Conservation (phyloP, 495 filamentous ascomycete genomes). For the Lophium mytilinum region DNA sequence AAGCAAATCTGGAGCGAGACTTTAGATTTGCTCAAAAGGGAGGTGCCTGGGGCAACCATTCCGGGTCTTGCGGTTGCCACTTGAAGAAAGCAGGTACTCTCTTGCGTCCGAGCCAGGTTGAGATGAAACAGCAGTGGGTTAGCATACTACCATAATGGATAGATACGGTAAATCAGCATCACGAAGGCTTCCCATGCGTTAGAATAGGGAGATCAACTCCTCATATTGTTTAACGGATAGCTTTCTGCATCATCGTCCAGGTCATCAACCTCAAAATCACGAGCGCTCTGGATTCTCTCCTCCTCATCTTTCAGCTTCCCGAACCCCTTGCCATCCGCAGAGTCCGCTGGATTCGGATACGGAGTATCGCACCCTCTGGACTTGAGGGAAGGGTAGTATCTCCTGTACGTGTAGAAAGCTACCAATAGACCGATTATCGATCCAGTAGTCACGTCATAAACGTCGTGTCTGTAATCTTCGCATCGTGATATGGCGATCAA, state of each 20-base stretch:
- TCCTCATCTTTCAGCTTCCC: conserved; percentile 22
- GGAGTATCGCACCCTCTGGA: conserved; percentile 46
- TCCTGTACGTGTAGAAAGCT: conserved; percentile 74
- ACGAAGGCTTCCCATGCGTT: too few relatives aligned
- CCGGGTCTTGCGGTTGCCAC: too few relatives aligned
- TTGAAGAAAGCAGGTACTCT: too few relatives aligned
- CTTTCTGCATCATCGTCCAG: conserved; percentile 19
- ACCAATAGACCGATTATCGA: conserved; percentile 63
- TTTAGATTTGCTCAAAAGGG: neutral
- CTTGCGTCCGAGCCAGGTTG: too few relatives aligned
- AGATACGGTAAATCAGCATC: too few relatives aligned
- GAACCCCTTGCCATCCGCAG: conserved; percentile 4
- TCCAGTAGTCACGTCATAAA: conserved; percentile 80
- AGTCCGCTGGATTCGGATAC: conserved; percentile 35
- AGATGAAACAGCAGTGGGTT: too few relatives aligned
- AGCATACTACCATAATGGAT: too few relatives aligned
- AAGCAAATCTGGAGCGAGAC: conserved; percentile 9
- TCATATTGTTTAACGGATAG: conserved; percentile 7
- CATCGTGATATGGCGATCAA: conserved; percentile 86
- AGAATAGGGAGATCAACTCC: neutral
- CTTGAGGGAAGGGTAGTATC: conserved; percentile 52
- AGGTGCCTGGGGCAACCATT: neutral
- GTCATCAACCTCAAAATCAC: conserved; percentile 21
- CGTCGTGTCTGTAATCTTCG: conserved; percentile 92
- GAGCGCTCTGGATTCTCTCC: conserved; percentile 14